These are phyloP conservation scores for Penicillium atrosanguineum DNA, from an alignment of 495 filamentous ascomycete genomes.

Conservation along the genomic window DNA sequence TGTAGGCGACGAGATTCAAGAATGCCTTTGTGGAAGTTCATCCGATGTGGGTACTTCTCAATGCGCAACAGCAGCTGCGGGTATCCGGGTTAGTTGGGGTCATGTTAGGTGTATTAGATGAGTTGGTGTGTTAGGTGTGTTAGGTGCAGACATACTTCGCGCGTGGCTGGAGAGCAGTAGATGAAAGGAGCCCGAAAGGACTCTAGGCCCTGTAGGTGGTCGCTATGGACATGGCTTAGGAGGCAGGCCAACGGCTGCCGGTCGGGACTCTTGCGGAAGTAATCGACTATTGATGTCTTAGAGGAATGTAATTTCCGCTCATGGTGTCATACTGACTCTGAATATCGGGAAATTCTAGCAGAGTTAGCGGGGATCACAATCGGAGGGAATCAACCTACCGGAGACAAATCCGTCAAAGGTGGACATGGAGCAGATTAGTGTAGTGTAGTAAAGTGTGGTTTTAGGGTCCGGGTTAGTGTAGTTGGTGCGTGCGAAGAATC, in stretches of 20 bases:
- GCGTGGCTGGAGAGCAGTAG: conserved; percentile 85
- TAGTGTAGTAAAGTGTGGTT: neutral
- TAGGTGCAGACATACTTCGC: conserved; percentile 51
- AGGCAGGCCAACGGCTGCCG: conserved; percentile 78
- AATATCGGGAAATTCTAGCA: conserved; percentile 41
- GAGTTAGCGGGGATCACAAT: neutral
- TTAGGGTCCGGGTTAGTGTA: neutral
- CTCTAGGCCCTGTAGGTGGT: conserved; percentile 85
- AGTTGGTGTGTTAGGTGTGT: too few relatives aligned
- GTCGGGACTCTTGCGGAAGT: conserved; percentile 63
- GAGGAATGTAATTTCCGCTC: neutral
- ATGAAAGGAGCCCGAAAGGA: conserved; percentile 73
- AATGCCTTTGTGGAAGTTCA: conserved; percentile 77
- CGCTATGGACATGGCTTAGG: conserved; percentile 89
- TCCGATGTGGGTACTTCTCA: conserved; percentile 72
- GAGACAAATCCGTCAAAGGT: conserved; percentile 73
- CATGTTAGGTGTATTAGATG: neutral
- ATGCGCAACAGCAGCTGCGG: conserved; percentile 62
- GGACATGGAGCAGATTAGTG: conserved; percentile 53
- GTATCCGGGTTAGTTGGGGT: neutral
- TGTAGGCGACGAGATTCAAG: conserved; percentile 65
- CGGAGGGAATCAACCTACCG: conserved; percentile 36
- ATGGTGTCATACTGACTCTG: conserved; percentile 28
- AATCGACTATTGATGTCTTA: conserved; percentile 60
- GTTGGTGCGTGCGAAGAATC: conserved; percentile 2